Conservation (phyloP, 2,329 filamentous ascomycete species). For the Colletotrichum cordylinicola region DNA sequence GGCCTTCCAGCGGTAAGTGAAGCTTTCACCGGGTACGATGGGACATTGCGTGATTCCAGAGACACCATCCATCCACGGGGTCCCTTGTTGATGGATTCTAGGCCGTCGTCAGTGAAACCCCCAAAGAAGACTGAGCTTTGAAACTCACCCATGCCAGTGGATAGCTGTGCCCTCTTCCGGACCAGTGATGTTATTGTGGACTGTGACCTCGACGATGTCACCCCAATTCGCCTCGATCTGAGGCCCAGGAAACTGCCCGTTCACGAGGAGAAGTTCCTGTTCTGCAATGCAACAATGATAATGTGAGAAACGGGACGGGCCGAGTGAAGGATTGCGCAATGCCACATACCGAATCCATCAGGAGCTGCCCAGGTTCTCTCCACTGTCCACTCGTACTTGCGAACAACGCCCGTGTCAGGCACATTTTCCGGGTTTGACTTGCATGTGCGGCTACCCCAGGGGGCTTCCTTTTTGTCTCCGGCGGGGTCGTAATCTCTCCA, state of each 20-base stretch:
- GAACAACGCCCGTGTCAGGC: constrained; percentile 11
- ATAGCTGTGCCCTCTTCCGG: constrained; percentile 20
- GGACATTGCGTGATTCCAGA: constrained; percentile 53
- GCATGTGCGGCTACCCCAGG: constrained; percentile 6
- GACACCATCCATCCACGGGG: constrained; percentile 56
- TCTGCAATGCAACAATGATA: neutral
- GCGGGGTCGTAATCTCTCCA: neutral
- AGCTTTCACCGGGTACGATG: constrained; percentile 54
- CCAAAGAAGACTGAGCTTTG: no score
- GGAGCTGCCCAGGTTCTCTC: neutral
- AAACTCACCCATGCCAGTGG: constrained; percentile 18
- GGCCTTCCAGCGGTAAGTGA: constrained; percentile 62
- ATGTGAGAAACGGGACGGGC: neutral
- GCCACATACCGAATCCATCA: constrained; percentile 10
- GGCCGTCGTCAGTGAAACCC: neutral
- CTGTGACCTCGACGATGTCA: constrained; percentile 2
- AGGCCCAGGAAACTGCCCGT: constrained; percentile 11
- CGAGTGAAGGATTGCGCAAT: neutral
- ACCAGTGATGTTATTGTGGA: constrained; percentile 17
- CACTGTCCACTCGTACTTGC: constrained; percentile 17
- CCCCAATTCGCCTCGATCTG: constrained; percentile 19
- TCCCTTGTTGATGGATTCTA: constrained; percentile 13
- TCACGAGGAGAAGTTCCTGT: constrained; percentile 1
- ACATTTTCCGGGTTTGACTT: constrained; percentile 8
- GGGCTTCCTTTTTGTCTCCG: neutral